Percentiles rank a stretch among this genome's conserved stretches.
Conservation (phyloP, 176 grass and related monocot species). For the Elymus sibiricus region DNA sequence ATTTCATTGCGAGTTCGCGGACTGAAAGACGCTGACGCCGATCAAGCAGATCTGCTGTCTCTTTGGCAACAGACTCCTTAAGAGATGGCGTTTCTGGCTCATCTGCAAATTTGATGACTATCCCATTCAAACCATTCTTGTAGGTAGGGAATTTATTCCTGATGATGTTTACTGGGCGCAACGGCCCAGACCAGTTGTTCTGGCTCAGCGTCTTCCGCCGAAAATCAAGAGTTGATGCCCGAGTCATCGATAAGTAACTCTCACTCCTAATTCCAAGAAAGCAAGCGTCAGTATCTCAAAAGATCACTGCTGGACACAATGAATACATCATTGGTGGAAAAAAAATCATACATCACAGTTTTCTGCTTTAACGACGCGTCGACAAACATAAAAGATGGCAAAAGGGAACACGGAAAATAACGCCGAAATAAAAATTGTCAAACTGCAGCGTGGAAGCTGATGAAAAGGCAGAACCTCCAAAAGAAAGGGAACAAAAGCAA, state of each 20-base stretch:
- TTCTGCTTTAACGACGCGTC: not conserved
- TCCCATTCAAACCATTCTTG: constrained; percentile 51
- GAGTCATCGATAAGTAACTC: constrained; percentile 33
- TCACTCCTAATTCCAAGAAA: not conserved
- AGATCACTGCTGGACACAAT: not conserved
- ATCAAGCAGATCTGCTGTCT: constrained; percentile 50
- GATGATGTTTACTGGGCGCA: constrained; percentile 46
- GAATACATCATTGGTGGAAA: not conserved
- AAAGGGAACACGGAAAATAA: not conserved
- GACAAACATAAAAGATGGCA: not conserved
- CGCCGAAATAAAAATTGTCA: not conserved
- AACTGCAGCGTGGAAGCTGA: not conserved
- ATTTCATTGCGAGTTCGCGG: constrained; percentile 73
- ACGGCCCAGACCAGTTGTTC: constrained; percentile 32
- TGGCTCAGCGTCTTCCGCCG: constrained; percentile 28
- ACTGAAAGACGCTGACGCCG: constrained; percentile 62
- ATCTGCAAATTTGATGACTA: constrained; percentile 51
- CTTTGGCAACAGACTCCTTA: constrained; percentile 68
- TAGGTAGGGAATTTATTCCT: constrained; percentile 59
- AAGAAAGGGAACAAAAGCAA: not conserved
- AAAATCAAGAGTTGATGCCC: constrained; percentile 41
- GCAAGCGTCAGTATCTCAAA: not conserved
- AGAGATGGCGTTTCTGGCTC: constrained; percentile 35
- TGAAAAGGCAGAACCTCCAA: not conserved
- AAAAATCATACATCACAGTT: not conserved